Evolutionary conservation across 371 early-diverging fungal genomes (phyloP), one percentile per base, ranked within the genome.

Genomic region (Syncephalis plumigaleata): DNA sequence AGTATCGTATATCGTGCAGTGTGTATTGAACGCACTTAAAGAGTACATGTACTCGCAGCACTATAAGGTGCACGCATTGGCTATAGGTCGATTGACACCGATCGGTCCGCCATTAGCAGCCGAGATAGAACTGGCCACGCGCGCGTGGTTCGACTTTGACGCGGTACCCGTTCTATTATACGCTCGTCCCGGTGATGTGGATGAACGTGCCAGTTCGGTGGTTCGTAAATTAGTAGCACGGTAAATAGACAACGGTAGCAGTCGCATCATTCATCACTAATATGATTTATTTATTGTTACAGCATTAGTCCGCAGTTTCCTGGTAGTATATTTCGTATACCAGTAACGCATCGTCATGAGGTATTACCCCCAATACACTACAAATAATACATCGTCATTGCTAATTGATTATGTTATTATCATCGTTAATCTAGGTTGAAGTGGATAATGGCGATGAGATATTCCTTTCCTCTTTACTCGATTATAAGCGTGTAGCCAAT

Each of bases 111-210:
- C 59, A 40, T 54, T 55, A 46, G 44, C 46, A 36, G 52, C 17
- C 2, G 15, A 20, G 16, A 36, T 57, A 15, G 55, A 58, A 17
- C 54, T 77, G 16, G 67, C 74, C 49, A 67, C 70, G 24, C 56
- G 64, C 22, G 68, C 81, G 53, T 87, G 87, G 87, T 60, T 68
- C 36, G 79, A 84, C 27, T 50, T 82, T 22, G 87, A 87, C 55
- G 75, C 78, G 5, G 57, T 79, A 22, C 85, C 87, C 11, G 76
- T 79, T 56, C 53, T 73, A 49, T 64, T 79, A 38, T 46, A 55
- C 8, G 77, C 80, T 17, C 61, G 67, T 16, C 81, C 75, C 21
- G 49, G 45, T 21, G 64, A 67, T 16, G 54, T 75, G 7, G 81
- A 79, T 57, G 87, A 84, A 55, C 66, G 81, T 27, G 81, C 83